These are phyloP conservation scores for Amauroascus verrucosus DNA, from an alignment of 2,329 filamentous ascomycete genomes.

Conservation along the genomic window DNA sequence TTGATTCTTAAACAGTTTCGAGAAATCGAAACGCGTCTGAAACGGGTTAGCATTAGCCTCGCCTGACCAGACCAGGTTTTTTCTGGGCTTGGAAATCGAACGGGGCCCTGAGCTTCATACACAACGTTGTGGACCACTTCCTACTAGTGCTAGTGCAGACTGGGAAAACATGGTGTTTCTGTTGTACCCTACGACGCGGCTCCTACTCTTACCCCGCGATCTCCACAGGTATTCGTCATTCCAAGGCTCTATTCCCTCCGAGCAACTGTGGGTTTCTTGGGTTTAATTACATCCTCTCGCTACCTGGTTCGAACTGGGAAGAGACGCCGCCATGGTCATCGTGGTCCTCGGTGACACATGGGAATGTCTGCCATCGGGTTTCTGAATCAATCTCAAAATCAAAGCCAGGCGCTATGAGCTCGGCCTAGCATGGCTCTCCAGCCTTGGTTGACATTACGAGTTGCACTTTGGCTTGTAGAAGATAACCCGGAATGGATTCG, in stretches of 20 bases:
- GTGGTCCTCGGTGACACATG: conserved; percentile 5
- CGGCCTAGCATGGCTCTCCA: not conserved
- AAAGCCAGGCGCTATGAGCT: too few relatives aligned
- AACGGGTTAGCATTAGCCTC: too few relatives aligned
- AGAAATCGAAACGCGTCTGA: too few relatives aligned
- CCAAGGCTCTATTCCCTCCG: not conserved
- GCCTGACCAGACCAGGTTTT: too few relatives aligned
- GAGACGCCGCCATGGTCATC: not conserved
- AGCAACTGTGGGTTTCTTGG: not conserved
- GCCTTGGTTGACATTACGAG: not conserved
- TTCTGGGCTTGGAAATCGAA: too few relatives aligned
- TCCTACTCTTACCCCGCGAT: not conserved
- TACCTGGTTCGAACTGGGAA: not conserved
- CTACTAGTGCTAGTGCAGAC: too few relatives aligned
- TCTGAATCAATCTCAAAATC: not conserved
- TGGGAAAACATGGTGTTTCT: not conserved
- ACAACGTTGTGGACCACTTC: too few relatives aligned
- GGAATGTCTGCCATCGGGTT: not conserved
- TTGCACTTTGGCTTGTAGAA: not conserved
- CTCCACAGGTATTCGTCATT: not conserved
- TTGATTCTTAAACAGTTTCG: too few relatives aligned
- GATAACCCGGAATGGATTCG: not conserved
- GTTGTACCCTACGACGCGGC: not conserved
- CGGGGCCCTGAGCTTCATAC: too few relatives aligned
- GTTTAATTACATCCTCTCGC: not conserved